Base-by-base conservation (phyloP, 1,139 yeast species). In the Suhomyces terraborum region DNA sequence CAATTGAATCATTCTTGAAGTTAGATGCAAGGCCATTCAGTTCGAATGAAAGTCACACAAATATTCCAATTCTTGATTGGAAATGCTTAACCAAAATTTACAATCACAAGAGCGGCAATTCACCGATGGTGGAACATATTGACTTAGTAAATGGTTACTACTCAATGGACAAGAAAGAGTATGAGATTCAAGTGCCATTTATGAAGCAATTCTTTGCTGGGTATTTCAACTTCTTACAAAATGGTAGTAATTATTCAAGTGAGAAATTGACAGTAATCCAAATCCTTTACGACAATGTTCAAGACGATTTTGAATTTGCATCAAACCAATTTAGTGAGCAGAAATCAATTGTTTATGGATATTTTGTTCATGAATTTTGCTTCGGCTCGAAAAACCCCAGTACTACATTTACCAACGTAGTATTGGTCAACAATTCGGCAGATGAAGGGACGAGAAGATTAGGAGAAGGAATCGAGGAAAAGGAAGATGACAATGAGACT, bases 161-260 rank as follows among this genome's bases (percentile, higher is more conserved):
- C 10, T 51, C 55, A 24, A 46, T 46, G 2, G 44, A 48, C 1
- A 40, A 43, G 14, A 47, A 53, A 8, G 46, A 49, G 10, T 64
- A 56, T 41, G 63, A 62, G 10, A 53, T 71, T n/a, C 62, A 63
- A 31, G 50, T 68, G 7, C 77, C 78, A 6, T 69, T 72, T 42
- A 52, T 70, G 51, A 66, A 61, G 46, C 58, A 55, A 21, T 73
- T 72, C 47, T 69, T 73, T 64, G 54, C 66, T 2, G 77, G 78
- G 0, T 68, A 62, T 47, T 51, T 73, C 25, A 58, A 69, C 13
- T 69, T 58, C 42, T 54, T 69, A 38, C 49, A 59, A 20, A 69
- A 68, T 53, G 77, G 76, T 2, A 8, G 32, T 5, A 49, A 61
- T n/a, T 35, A 42, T 24, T 53, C 59, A 18, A 61, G 55, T 22